Percentiles rank a stretch among this genome's conserved stretches.
Conservation (phyloP, 345 rosid species). For the Citrus cavaleriei region DNA sequence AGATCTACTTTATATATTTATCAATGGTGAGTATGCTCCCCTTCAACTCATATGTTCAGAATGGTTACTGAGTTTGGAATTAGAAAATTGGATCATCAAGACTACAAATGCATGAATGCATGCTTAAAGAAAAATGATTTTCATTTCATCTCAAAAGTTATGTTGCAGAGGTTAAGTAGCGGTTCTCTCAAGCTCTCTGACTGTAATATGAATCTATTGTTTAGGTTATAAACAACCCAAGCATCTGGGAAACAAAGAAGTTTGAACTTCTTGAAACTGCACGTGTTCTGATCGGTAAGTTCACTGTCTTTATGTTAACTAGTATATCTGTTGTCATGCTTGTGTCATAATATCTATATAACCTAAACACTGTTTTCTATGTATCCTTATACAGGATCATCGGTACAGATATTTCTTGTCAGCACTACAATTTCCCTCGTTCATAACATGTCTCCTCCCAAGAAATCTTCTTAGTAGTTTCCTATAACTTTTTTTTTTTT, state of each 20-base stretch:
- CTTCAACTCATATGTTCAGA: neutral
- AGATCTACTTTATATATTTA: neutral
- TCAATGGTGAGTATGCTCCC: neutral
- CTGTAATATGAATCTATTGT: neutral
- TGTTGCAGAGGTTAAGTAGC: neutral
- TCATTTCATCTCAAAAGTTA: neutral
- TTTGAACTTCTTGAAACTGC: slow-evolving; percentile 25
- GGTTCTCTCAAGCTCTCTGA: neutral
- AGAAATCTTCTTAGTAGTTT: slow-evolving; percentile 42
- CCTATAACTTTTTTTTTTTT: neutral
- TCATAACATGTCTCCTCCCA: slow-evolving; percentile 76
- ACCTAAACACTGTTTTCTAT: neutral
- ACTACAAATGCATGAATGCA: neutral
- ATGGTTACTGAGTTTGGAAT: neutral
- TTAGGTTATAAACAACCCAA: slow-evolving; percentile 24
- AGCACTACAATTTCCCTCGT: slow-evolving; percentile 33
- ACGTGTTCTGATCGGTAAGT: slow-evolving; percentile 29
- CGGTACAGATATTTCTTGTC: neutral
- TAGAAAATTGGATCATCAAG: neutral
- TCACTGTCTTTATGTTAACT: neutral
- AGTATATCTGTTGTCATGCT: neutral
- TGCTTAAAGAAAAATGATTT: neutral
- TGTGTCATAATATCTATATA: neutral
- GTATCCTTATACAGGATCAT: slow-evolving; percentile 1
- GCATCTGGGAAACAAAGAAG: slow-evolving; percentile 26